Evolutionary conservation across 2,329 filamentous ascomycete genomes (phyloP), one percentile per base, ranked within the genome.

Genomic region (Trichoderma aggressivum): DNA sequence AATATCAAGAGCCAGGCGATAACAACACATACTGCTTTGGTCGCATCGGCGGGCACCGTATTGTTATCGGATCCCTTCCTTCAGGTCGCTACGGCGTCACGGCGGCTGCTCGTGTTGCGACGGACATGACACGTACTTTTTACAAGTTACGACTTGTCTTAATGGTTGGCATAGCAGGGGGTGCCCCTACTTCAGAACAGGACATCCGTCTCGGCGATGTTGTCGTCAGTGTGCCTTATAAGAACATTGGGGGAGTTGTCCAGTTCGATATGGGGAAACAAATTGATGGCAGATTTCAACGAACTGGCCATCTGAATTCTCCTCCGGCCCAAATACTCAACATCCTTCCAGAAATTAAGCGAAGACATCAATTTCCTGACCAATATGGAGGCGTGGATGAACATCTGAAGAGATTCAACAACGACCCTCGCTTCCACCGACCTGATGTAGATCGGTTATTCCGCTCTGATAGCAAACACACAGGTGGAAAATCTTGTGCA

Each of bases 11-110:
- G 11, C n/a, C 5, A 1, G 55, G 18, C 14, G 73, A 74, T 43
- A 21, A 7, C 59, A 70, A 70, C 11, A 34, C 58, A 12, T 74
- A 75, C 26, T 43, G 36, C 6, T 56, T 75, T 1, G 74, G 74
- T 8, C 53, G n/a, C 0, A 72, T 75, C 7, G 67, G 30, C 1
- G 12, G 30, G 2, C 74, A 75, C 21, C 56, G 66, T 18, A 55
- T 75, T 3, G 74, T 75, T 1, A 73, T 72, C 5, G 66, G 69
- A 6, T 75, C 73, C 43, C 71, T 75, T 0, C 74, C 74, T 26
- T 3, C 30, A 1, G 74, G 72, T 4, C 71, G n/a, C 6, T 32
- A 58, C 2, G 65, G 65, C 1, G 21, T 24, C 18, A 24, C 3
- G 5, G 10, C 65, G 3, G 65, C 65, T 5, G 32, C 65, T 26